A percentile compares a stretch with the other conserved stretches of the same genome.
phyloP scores from a whole-genome alignment of 2,329 filamentous ascomycete genomes.

The Cadophora gregata region DNA sequence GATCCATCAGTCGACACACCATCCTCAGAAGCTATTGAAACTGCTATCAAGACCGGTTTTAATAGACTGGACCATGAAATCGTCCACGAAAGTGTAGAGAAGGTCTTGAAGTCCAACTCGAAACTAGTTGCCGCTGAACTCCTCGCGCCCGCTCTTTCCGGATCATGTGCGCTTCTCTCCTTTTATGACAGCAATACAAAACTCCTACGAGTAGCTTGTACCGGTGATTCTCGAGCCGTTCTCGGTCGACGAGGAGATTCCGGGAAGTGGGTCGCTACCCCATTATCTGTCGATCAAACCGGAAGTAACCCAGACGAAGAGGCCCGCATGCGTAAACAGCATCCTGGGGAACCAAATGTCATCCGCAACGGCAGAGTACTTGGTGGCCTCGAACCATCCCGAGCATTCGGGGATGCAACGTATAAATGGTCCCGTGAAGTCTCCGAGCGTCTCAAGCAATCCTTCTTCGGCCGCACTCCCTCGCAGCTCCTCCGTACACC shows the following conservation, averaged over 20 bases:
- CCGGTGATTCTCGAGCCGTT: constrained; percentile 94
- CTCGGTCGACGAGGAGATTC: constrained; percentile 78
- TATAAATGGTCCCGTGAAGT: constrained; percentile 96
- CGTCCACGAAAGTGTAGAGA: constrained; percentile 89
- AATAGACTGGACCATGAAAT: constrained; percentile 91
- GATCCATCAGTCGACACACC: constrained; percentile 66
- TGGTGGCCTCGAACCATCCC: constrained; percentile 88
- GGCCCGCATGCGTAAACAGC: constrained; percentile 80
- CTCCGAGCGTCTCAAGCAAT: constrained; percentile 78
- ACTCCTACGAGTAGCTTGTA: constrained; percentile 90
- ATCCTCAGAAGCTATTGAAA: constrained; percentile 79
- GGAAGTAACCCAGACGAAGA: constrained; percentile 87
- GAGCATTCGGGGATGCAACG: constrained; percentile 93
- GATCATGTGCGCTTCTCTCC: constrained; percentile 94
- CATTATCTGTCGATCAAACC: constrained; percentile 92
- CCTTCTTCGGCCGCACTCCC: constrained; percentile 86
- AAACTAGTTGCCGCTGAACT: constrained; percentile 91
- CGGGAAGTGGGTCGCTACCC: constrained; percentile 91
- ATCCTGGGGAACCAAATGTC: constrained; percentile 88
- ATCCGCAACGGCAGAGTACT: constrained; percentile 89
- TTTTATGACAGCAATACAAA: constrained; percentile 93
- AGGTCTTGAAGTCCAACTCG: constrained; percentile 86
- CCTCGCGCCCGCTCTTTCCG: constrained; percentile 89
- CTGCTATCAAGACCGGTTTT: constrained; percentile 92
- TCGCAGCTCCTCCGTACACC: constrained; percentile 84